phyloP scores from a whole-genome alignment of 2,329 filamentous ascomycete genomes.

The Zopfia rhizophila region DNA sequence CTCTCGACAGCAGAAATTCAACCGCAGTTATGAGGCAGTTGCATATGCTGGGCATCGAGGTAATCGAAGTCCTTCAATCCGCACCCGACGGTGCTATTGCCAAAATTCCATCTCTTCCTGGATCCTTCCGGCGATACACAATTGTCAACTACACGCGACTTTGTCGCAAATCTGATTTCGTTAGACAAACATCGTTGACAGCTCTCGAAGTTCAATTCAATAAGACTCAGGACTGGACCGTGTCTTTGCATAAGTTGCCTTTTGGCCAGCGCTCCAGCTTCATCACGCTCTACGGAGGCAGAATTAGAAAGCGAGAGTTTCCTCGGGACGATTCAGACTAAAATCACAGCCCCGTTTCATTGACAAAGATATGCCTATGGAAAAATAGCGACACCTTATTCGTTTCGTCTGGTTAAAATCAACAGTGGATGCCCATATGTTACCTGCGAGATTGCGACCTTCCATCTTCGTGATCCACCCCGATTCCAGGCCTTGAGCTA shows the following conservation, averaged over 20 bases:
- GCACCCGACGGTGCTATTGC: constrained; percentile 9
- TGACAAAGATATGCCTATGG: constrained; percentile 13
- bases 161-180: constrained; percentile 1
- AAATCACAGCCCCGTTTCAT: constrained; percentile 9
- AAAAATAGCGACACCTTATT: constrained; percentile 2
- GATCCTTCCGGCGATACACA: constrained; percentile 8
- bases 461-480: constrained; percentile 8
- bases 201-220: constrained; percentile 9
- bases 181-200: neutral
- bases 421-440: constrained; percentile 6
- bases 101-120: constrained; percentile 6
- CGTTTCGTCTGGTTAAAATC: constrained; percentile 16
- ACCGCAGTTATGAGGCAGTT: constrained; percentile 3
- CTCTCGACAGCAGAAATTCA: constrained; percentile 4
- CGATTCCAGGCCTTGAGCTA: constrained; percentile 15
- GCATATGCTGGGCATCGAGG: constrained; percentile 3
- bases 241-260: constrained; percentile 8
- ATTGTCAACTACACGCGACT: constrained; percentile 4
- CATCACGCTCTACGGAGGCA: neutral
- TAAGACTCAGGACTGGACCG: constrained; percentile 12
- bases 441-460: constrained; percentile 8
- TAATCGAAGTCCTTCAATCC: constrained; percentile 9
- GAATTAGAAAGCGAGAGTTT: constrained; percentile 5
- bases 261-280: neutral
- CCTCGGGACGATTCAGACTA: no score